phyloP scores from a whole-genome alignment of 2,329 filamentous ascomycete genomes.

The Didymella keratinophila region DNA sequence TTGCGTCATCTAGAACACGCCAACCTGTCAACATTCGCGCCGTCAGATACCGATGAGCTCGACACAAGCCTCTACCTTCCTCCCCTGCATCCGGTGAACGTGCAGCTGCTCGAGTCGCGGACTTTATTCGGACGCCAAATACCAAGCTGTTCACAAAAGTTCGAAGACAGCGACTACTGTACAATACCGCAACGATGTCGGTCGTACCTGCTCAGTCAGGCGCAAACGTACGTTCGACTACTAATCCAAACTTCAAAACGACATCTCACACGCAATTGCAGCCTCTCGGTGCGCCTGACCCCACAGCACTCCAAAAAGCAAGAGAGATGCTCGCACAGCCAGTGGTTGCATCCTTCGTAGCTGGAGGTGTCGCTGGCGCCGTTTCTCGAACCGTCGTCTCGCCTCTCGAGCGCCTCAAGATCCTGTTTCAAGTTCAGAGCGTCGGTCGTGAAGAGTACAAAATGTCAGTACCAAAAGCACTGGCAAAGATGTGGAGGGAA shows the following conservation, averaged over 20 bases:
- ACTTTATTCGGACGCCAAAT: conserved; percentile 15
- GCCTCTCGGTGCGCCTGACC: conserved; percentile 29
- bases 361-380: conserved; percentile 90
- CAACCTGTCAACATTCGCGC: conserved; percentile 28
- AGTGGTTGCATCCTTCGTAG: conserved; percentile 89
- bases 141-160: conserved; percentile 29
- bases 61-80: conserved; percentile 28
- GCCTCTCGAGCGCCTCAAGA: conserved; percentile 93
- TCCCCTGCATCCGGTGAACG: conserved; percentile 36
- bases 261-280: conserved; percentile 27
- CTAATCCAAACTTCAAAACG: background rate
- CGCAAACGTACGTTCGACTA: conserved; percentile 35
- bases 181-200: conserved; percentile 31
- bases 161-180: conserved; percentile 29
- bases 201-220: conserved; percentile 25
- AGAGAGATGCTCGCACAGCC: conserved; percentile 72
- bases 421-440: conserved; percentile 96
- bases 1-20: conserved; percentile 18
- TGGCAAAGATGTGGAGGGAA: conserved; percentile 95
- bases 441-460: conserved; percentile 91
- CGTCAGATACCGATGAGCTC: conserved; percentile 44
- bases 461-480: conserved; percentile 84
- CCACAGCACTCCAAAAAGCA: conserved; percentile 36
- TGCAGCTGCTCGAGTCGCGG: conserved; percentile 25
- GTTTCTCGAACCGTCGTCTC: conserved; percentile 98